Evolutionary conservation across 371 early-diverging fungal genomes (phyloP), one percentile per base, ranked within the genome.

Genomic region (Rhizopus arrhizus): DNA sequence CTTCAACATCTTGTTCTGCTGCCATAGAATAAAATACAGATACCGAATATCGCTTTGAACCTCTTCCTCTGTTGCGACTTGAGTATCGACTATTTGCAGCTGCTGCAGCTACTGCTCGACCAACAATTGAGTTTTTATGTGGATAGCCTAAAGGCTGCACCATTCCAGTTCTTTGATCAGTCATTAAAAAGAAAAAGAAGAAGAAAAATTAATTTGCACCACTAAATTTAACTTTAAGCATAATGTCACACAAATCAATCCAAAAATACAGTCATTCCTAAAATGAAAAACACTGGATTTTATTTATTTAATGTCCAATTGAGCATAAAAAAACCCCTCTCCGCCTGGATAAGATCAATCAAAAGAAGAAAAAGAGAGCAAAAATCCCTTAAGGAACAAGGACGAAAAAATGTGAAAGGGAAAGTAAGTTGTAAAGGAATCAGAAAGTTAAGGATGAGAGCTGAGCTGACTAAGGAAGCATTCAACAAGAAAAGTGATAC

Each of bases 1-100:
- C 93, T 68, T 94, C 95, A 15, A 86, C 86, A 68, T 95, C 96
- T 70, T 94, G 92, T 71, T 94, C 95, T 32, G 95, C 93, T 36
- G 93, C 95, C 86, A 95, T 94, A 4, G 96, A 96, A 67, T 93
- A 95, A 41, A 94, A 83, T 32, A 91, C 94, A 22, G 87, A 89
- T 2, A 94, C 89, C 0, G 95, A 95, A 75, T 93, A 93, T 61
- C 92, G 78, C 55, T 89, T 83, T 12, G 74, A 76, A n/a, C 61
- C 61, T 59, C 74, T 54, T 12, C 74, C 72, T 46, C 66, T 56
- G 8, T 56, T 67, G 46, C 77, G 60, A 42, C 54, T 70, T 4
- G 77, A 77, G 46, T 75, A 73, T 38, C 72, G 77, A 36, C 68
- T 77, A 42, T 77, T 77, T 4, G 77, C 77, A 61, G 77, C 74